Conservation (phyloP, 169 alveolate genomes). For the Hepatocystis sp. region DNA sequence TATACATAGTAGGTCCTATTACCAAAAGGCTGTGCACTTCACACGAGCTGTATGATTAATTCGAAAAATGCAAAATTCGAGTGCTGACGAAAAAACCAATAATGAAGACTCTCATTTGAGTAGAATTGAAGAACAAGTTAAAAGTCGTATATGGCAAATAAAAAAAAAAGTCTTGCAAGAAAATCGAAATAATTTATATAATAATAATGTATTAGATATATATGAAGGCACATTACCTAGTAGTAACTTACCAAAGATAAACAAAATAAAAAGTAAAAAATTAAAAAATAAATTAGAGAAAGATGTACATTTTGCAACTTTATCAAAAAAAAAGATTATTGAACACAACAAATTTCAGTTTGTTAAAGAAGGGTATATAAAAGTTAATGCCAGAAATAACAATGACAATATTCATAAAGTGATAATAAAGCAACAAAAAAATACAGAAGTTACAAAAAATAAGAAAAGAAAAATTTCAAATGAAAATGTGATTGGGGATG, state of each 20-base stretch:
- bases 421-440: neutral
- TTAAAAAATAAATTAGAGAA: slow-evolving; percentile 12
- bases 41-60: too few relatives aligned
- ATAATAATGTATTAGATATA: too few relatives aligned
- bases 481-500: neutral
- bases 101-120: too few relatives aligned
- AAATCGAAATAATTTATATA: too few relatives aligned
- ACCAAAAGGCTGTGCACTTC: too few relatives aligned
- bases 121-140: too few relatives aligned
- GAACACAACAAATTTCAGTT: slow-evolving; percentile 23
- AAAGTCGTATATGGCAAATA: too few relatives aligned
- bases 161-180: too few relatives aligned
- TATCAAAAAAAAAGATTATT: slow-evolving; percentile 33
- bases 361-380: slow-evolving; percentile 43
- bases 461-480: neutral
- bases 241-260: slow-evolving; percentile 49
- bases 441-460: neutral
- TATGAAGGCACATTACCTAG: too few relatives aligned
- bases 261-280: slow-evolving; percentile 54
- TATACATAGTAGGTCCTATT: too few relatives aligned
- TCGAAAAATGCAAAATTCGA: too few relatives aligned
- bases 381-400: neutral
- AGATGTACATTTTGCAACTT: slow-evolving; percentile 48
- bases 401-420: neutral
- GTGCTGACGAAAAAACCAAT: too few relatives aligned